phyloP scores from a whole-genome alignment of 768 basidiomycete genomes.

The Tulasnella sp. region DNA sequence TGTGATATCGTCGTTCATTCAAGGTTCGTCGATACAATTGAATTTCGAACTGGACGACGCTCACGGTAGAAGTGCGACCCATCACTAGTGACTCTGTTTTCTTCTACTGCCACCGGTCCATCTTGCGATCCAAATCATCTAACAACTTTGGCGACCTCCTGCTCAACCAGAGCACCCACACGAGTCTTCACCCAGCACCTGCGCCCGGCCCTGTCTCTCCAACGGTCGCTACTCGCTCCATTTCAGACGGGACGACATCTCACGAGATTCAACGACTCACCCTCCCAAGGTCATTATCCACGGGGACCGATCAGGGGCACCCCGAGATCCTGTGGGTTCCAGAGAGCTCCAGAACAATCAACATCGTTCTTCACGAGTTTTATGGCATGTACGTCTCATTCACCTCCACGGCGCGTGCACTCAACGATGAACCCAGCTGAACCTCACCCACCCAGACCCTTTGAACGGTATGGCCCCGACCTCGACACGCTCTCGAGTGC shows the following conservation, averaged over 20 bases:
- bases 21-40: neutral
- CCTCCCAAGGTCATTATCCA: neutral
- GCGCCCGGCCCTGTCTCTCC: neutral
- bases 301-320: neutral
- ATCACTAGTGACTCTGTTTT: constrained; percentile 55
- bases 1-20: neutral
- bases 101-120: constrained; percentile 66
- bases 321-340: neutral
- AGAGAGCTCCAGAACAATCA: constrained; percentile 2
- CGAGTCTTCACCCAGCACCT: neutral
- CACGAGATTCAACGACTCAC: neutral
- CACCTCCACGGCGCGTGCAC: constrained; percentile 49
- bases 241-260: neutral
- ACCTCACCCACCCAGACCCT: constrained; percentile 11
- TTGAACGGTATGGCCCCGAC: constrained; percentile 26
- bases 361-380: constrained; percentile 7
- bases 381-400: neutral
- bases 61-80: neutral
- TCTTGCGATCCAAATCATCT: constrained; percentile 51
- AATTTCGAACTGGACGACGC: neutral
- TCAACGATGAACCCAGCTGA: constrained; percentile 29
- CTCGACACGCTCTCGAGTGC: constrained; percentile 50
- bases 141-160: constrained; percentile 59
- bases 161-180: neutral
- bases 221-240: neutral